A percentile compares a stretch with the other conserved stretches of the same genome.
Evolutionary conservation across 805 yeast genomes (phyloP).

Genomic region (Teunomyces panamensis): DNA sequence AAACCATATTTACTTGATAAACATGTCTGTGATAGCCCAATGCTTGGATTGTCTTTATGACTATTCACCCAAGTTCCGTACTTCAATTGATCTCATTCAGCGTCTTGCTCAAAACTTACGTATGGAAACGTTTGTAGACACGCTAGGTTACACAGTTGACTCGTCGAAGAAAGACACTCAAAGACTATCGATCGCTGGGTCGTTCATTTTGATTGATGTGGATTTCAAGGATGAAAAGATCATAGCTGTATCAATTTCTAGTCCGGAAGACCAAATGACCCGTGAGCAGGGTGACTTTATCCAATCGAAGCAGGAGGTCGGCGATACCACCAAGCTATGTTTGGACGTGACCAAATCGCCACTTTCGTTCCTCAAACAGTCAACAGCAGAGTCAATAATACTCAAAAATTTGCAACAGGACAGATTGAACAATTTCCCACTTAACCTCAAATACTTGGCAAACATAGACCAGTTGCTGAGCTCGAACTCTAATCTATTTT

Average conservation of each 20-base stretch:
- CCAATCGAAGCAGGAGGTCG: neutral
- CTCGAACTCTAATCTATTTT: conserved; percentile 28
- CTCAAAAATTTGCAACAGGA: conserved; percentile 21
- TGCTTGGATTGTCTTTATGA: conserved; percentile 28
- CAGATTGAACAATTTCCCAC: conserved; percentile 29
- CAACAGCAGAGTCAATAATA: conserved; percentile 28
- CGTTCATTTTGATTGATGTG: conserved; percentile 37
- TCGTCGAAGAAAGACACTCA: conserved; percentile 15
- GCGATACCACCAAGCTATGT: neutral
- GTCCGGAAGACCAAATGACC: conserved; percentile 1
- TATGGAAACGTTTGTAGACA: conserved; percentile 42
- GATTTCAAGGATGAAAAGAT: conserved; percentile 31
- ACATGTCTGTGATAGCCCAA: conserved; percentile 3
- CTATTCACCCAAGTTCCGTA: conserved; percentile 26
- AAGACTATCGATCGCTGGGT: conserved; percentile 42
- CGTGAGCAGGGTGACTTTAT: neutral
- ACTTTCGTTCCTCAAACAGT: neutral
- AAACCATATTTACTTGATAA: neutral
- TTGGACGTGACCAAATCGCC: conserved; percentile 7
- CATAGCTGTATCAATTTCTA: conserved; percentile 30
- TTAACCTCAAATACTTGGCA: conserved; percentile 34
- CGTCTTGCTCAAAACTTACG: conserved; percentile 38
- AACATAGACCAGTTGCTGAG: conserved; percentile 33
- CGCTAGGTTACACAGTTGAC: conserved; percentile 24
- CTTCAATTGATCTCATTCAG: conserved; percentile 37